Evolutionary conservation across 1,284 basidiomycete genomes (phyloP).

Genomic region (Meripilus lineatus): DNA sequence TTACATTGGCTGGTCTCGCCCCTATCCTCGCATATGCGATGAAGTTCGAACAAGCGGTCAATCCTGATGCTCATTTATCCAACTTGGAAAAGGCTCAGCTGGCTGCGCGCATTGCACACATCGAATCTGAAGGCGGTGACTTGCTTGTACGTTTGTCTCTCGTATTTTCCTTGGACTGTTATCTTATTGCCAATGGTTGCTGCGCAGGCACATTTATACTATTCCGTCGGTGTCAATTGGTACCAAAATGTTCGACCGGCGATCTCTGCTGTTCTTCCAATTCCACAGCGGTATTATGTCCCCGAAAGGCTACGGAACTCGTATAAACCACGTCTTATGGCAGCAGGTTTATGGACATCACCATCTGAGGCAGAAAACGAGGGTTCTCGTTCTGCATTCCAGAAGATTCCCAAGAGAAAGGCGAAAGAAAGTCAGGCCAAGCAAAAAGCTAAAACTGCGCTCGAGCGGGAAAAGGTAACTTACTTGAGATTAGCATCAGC

Average conservation of each 20-base stretch:
- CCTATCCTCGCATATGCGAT: constrained; percentile 63
- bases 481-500: not conserved
- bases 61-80: constrained; percentile 44
- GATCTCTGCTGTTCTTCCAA: constrained; percentile 50
- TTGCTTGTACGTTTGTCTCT: constrained; percentile 48
- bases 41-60: constrained; percentile 34
- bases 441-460: constrained; percentile 41
- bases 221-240: constrained; percentile 61
- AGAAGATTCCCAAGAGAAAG: constrained; percentile 31
- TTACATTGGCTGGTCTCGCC: constrained; percentile 45
- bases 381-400: constrained; percentile 21
- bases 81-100: constrained; percentile 44
- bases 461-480: constrained; percentile 61
- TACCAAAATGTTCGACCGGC: constrained; percentile 45
- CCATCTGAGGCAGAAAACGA: constrained; percentile 42
- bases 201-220: constrained; percentile 51
- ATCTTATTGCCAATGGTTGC: not conserved
- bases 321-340: constrained; percentile 53
- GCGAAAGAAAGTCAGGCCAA: constrained; percentile 21
- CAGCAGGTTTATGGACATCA: constrained; percentile 57
- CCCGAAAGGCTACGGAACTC: constrained; percentile 55
- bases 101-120: constrained; percentile 58
- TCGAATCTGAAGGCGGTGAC: constrained; percentile 63
- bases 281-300: constrained; percentile 71
- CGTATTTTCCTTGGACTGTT: not conserved